Evolutionary conservation across 1,284 basidiomycete species (phyloP).

Genomic region (Ceratobasidium sp.): DNA sequence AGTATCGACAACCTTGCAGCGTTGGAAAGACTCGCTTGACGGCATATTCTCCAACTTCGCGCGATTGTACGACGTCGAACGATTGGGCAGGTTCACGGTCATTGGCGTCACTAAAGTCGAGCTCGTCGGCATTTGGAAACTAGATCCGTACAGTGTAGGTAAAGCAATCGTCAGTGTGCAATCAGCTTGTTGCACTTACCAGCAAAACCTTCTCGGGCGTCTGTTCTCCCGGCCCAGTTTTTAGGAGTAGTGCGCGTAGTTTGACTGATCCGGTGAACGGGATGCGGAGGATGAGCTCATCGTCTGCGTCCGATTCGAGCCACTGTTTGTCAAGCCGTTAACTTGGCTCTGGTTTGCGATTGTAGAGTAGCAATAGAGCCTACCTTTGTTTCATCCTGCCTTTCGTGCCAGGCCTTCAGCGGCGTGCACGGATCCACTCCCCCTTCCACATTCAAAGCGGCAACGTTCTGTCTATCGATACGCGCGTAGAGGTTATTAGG

Average conservation of each 20-base stretch:
- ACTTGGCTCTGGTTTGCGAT: not conserved
- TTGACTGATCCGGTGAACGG: conserved; percentile 83
- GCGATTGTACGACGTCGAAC: conserved; percentile 66
- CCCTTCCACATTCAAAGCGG: conserved; percentile 67
- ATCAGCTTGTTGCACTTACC: conserved; percentile 56
- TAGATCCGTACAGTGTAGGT: conserved; percentile 49
- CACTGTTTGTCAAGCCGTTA: conserved; percentile 57
- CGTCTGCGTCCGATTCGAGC: conserved; percentile 81
- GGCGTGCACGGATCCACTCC: conserved; percentile 58
- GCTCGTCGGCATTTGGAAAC: conserved; percentile 71
- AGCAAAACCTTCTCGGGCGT: conserved; percentile 71
- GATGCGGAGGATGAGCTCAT: conserved; percentile 72
- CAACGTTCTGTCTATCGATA: conserved; percentile 74
- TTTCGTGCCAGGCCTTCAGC: conserved; percentile 79
- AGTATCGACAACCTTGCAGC: not conserved
- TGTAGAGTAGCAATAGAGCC: conserved; percentile 38
- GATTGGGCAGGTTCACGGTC: conserved; percentile 70
- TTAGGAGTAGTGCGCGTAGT: conserved; percentile 73
- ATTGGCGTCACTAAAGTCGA: conserved; percentile 77
- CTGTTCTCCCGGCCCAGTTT: conserved; percentile 72
- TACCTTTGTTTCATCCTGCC: conserved; percentile 68
- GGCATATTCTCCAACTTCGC: conserved; percentile 76
- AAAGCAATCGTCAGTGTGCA: conserved; percentile 5
- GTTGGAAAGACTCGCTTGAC: conserved; percentile 62
- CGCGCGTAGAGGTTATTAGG: conserved; percentile 71